Evolutionary conservation across 1,139 yeast genomes (phyloP).

Genomic region (Keqinozyma sinolaborantium): DNA sequence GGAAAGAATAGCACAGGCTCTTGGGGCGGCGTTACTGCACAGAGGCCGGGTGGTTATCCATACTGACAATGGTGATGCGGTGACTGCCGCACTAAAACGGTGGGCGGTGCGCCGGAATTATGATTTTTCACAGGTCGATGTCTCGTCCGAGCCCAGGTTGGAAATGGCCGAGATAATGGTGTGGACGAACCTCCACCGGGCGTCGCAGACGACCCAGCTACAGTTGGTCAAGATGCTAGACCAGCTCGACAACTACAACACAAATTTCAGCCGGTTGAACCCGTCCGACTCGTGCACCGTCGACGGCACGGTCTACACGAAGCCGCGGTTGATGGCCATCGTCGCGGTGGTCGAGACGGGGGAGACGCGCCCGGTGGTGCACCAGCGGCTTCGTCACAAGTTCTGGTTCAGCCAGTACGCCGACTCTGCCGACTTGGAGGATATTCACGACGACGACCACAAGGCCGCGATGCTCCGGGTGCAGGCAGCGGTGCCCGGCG

Average conservation of each 20-base stretch:
- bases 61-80: constrained; percentile 9
- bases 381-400: constrained; percentile 33
- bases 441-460: constrained; percentile 3
- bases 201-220: constrained; percentile 17
- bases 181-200: constrained; percentile 23
- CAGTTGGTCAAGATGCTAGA: constrained; percentile 24
- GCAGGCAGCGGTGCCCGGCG: constrained; percentile 9
- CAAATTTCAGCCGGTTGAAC: constrained; percentile 15
- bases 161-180: constrained; percentile 11
- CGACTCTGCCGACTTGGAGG: neutral
- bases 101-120: neutral
- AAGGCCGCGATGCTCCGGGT: constrained; percentile 1
- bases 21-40: constrained; percentile 21
- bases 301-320: constrained; percentile 11
- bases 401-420: constrained; percentile 30
- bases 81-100: constrained; percentile 3
- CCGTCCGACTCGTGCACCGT: constrained; percentile 8
- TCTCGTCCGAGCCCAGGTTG: neutral
- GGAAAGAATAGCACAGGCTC: constrained; percentile 23
- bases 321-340: constrained; percentile 22
- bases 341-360: constrained; percentile 10
- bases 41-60: constrained; percentile 20
- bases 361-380: constrained; percentile 9
- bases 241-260: constrained; percentile 29
- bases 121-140: neutral